Evolutionary conservation across 2,329 filamentous ascomycete genomes (phyloP).

Genomic region (Verticillium albo-atrum): DNA sequence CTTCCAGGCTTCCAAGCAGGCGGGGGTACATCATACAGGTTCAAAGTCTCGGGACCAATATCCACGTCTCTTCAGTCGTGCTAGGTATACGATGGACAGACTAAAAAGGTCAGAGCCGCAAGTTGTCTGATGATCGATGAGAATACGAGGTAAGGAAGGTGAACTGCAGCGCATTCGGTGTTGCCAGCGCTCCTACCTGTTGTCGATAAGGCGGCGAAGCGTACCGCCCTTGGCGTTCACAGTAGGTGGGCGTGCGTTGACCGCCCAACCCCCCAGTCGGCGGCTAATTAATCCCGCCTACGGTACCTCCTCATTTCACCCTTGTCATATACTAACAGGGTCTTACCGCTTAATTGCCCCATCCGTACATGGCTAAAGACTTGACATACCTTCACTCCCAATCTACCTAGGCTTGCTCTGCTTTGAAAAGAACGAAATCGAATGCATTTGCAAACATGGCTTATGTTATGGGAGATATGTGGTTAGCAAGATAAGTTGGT

Average conservation of each 20-base stretch:
- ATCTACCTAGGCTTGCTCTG: too few species aligned
- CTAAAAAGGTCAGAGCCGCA: neutral
- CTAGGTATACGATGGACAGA: neutral
- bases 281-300: neutral
- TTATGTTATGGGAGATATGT: too few species aligned
- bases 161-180: neutral
- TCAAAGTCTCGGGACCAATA: neutral
- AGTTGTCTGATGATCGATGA: neutral
- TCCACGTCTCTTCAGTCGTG: neutral
- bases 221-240: neutral
- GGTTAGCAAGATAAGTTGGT: too few species aligned
- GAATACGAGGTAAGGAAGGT: neutral
- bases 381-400: too few species aligned
- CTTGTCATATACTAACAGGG: neutral
- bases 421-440: too few species aligned
- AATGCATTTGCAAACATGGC: too few species aligned
- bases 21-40: too few species aligned
- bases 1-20: too few species aligned
- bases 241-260: neutral
- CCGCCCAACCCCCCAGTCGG: neutral
- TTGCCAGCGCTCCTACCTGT: neutral
- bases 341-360: constrained; percentile 7
- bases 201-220: neutral
- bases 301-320: neutral
- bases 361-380: too few species aligned